Base-by-base conservation (phyloP, 2,329 filamentous ascomycete species). In the Aquanectria penicillioides region DNA sequence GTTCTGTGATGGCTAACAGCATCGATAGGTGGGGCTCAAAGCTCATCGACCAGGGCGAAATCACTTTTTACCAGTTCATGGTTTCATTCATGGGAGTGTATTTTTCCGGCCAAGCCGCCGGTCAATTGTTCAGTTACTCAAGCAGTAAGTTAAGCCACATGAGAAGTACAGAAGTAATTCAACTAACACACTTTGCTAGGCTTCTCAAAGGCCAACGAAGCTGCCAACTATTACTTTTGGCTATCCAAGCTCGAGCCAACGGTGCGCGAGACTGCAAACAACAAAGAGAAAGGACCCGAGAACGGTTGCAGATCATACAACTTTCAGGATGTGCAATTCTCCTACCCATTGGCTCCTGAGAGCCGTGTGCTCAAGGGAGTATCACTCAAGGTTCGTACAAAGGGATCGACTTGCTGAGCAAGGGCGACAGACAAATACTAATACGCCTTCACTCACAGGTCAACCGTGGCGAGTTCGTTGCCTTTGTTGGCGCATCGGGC, bases 41-140 rank as follows among this genome's bases (percentile, higher is more conserved):
- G 4, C 63, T 77, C 1, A 55, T 77, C 4, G 70, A 66, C 0
- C 50, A 66, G 72, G 68, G 71, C 1, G 84, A 80, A 62, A 75
- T 85, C 56, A 83, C 80, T 4, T 83, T 85, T 63, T 84, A 84
- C 52, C 70, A 74, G 54, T 77, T 78, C 58, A 71, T 84, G 48
- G 75, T 84, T 18, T 75, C 81, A 3, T 84, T 84, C 56, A 78
- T 83, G 72, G 77, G 75, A 2, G 76, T 84, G 3, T 77, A 82
- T 33, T 82, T 77, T 58, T 73, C 73, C 0, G 77, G 73, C 0
- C 75, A 79, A 71, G 73, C 73, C 0, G 69, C 75, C 0, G 65
- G 71, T 0, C 68, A 73, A 17, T 52, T 79, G 9, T 80, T 80
- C 59, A 69, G 77, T 25, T 80, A 81, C 63, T 77, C 81, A 1